These are phyloP conservation scores for Castanea sativa DNA, from an alignment of 306 rosid species.

Conservation along the genomic window DNA sequence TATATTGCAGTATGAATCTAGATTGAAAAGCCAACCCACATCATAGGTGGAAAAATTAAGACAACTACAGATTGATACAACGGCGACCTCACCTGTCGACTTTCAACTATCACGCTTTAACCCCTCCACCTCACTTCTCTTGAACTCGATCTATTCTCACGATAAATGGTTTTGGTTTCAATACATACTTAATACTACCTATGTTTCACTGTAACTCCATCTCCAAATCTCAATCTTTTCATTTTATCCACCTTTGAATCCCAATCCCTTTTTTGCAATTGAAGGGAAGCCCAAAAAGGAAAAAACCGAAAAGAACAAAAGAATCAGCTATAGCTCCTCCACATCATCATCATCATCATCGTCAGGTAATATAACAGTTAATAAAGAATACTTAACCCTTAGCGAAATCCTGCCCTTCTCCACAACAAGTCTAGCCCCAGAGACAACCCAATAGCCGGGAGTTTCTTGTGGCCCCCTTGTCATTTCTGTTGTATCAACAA, in stretches of 20 bases:
- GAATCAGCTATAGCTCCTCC: slow-evolving; percentile 47
- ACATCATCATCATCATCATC: slow-evolving; percentile 60
- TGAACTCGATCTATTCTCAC: background rate
- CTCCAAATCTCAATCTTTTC: background rate
- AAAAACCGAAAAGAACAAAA: background rate
- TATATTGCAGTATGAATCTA: background rate
- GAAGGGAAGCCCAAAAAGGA: too few species aligned
- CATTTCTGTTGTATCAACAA: slow-evolving; percentile 94
- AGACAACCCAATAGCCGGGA: slow-evolving; percentile 98
- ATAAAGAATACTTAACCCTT: slow-evolving; percentile 75
- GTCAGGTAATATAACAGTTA: slow-evolving; percentile 68
- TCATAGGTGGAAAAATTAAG: slow-evolving; percentile 5
- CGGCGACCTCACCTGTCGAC: background rate
- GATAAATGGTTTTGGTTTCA: background rate
- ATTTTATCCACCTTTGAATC: background rate
- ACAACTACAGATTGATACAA: background rate
- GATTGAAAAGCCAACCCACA: slow-evolving; percentile 12
- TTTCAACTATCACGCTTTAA: background rate
- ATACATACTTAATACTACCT: background rate
- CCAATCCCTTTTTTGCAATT: too few species aligned
- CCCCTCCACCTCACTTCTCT: background rate
- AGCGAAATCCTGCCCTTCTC: slow-evolving; percentile 89
- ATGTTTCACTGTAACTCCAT: background rate
- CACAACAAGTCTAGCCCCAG: slow-evolving; percentile 87
- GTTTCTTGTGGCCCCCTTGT: slow-evolving; percentile 87